A percentile compares a stretch with the other conserved stretches of the same genome.
phyloP scores from a whole-genome alignment of 2,329 filamentous ascomycete genomes.

The Monilinia laxa region DNA sequence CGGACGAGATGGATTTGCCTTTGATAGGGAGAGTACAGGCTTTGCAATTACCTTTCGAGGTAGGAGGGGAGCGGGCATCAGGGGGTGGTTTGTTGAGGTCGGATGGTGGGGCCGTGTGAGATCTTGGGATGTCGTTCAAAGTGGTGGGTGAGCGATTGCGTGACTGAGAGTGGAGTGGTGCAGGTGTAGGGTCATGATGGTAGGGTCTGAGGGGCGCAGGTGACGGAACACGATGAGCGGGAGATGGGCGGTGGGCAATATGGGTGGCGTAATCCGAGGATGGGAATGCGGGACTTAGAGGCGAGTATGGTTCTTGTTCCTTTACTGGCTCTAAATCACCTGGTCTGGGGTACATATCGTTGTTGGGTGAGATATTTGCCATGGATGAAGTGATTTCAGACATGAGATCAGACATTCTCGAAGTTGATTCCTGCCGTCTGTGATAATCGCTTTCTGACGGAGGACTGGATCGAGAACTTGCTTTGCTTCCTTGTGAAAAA shows the following conservation, averaged over 20 bases:
- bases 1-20: slow-evolving; percentile 91
- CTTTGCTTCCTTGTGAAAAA: slow-evolving; percentile 57
- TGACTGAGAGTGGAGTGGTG: not conserved
- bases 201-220: slow-evolving; percentile 14
- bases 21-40: slow-evolving; percentile 76
- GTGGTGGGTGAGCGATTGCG: slow-evolving; percentile 11
- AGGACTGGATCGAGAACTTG: slow-evolving; percentile 62
- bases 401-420: slow-evolving; percentile 53
- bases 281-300: slow-evolving; percentile 26
- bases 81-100: slow-evolving; percentile 15
- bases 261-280: slow-evolving; percentile 49
- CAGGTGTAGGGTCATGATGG: slow-evolving; percentile 7
- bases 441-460: slow-evolving; percentile 43
- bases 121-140: slow-evolving; percentile 25
- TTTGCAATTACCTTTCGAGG: slow-evolving; percentile 67
- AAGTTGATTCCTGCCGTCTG: slow-evolving; percentile 43
- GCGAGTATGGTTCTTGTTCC: slow-evolving; percentile 20
- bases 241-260: slow-evolving; percentile 39
- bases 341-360: not conserved
- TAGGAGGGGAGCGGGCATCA: slow-evolving; percentile 28
- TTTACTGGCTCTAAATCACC: slow-evolving; percentile 14
- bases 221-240: slow-evolving; percentile 10
- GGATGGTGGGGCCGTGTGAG: slow-evolving; percentile 22
- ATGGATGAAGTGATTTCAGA: slow-evolving; percentile 56
- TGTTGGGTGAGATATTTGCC: slow-evolving; percentile 28